Percentiles rank a stretch among this genome's conserved stretches.
Conservation (phyloP, 768 basidiomycete species). For the Pulveroboletus sp. region DNA sequence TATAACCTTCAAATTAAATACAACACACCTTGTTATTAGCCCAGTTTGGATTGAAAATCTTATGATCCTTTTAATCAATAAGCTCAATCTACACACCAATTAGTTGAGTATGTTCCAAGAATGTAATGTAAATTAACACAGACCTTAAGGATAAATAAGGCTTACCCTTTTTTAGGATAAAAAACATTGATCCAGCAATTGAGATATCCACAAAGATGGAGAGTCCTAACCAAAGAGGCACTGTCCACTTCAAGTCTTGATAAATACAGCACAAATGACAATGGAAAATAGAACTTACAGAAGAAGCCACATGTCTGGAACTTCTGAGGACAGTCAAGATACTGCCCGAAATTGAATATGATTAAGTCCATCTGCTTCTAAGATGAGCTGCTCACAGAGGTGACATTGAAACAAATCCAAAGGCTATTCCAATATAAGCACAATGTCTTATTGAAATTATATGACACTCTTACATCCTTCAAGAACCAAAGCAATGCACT, state of each 20-base stretch:
- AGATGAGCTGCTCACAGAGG: conserved; percentile 11
- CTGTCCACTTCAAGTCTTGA: conserved; percentile 15
- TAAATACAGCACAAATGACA: neutral
- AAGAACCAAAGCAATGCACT: conserved; percentile 17
- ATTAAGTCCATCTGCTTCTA: neutral
- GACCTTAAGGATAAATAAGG: conserved; percentile 13
- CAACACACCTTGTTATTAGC: conserved; percentile 20
- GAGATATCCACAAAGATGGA: conserved; percentile 19
- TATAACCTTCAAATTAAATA: neutral
- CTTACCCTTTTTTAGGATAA: conserved; percentile 9
- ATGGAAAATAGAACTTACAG: conserved; percentile 1
- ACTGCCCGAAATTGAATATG: neutral
- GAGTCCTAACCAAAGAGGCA: conserved; percentile 20
- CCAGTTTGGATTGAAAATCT: conserved; percentile 28
- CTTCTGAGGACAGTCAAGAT: neutral
- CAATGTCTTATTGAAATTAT: neutral
- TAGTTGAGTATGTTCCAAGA: neutral
- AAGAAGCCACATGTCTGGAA: neutral
- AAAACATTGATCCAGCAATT: conserved; percentile 21
- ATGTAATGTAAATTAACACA: neutral
- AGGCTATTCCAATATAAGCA: conserved; percentile 12
- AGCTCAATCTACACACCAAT: conserved; percentile 5
- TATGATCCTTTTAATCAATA: conserved; percentile 15
- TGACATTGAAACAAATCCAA: conserved; percentile 11
- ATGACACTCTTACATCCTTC: conserved; percentile 16